phyloP scores from a whole-genome alignment of 1,139 yeast species.

The Suhomyces choctaworum region DNA sequence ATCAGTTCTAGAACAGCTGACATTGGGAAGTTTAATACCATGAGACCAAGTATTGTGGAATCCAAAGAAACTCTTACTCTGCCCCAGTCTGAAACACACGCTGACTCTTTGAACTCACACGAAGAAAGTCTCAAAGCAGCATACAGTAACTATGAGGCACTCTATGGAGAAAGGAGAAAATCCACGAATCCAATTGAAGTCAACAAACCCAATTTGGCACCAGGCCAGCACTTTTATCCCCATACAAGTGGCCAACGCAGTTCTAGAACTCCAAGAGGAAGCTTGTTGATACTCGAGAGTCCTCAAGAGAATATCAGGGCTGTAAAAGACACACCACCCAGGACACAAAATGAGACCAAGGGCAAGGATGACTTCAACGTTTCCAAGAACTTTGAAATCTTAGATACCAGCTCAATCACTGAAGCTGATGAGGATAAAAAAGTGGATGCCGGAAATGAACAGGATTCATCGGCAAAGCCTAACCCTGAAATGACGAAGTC shows the following conservation, averaged over 20 bases:
- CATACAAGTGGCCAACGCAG: constrained; percentile 1
- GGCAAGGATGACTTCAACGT: constrained; percentile 8
- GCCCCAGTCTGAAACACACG: constrained; percentile 5
- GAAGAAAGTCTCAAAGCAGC: constrained; percentile 22
- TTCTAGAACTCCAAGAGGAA: constrained; percentile 2
- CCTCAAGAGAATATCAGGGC: constrained; percentile 1
- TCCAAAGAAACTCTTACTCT: constrained; percentile 31
- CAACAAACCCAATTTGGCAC: constrained; percentile 15
- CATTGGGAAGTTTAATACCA: constrained; percentile 27
- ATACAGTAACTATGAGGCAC: constrained; percentile 26
- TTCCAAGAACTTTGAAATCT: constrained; percentile 17
- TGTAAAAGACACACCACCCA: constrained; percentile 4
- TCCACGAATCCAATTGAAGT: constrained; percentile 15
- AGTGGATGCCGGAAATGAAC: too few species aligned
- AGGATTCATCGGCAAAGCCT: constrained; percentile 19
- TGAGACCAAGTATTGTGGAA: constrained; percentile 28
- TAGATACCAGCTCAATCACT: constrained; percentile 16
- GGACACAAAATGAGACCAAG: constrained; percentile 1
- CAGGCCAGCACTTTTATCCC: constrained; percentile 9
- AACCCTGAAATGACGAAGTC: constrained; percentile 35
- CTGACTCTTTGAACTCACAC: constrained; percentile 6
- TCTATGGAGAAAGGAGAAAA: constrained; percentile 14
- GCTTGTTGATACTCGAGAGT: constrained; percentile 7
- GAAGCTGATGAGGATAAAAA: constrained; percentile 12
- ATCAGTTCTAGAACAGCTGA: constrained; percentile 36